Percentiles rank a stretch among this genome's conserved stretches.
Evolutionary conservation across 1,139 yeast species (phyloP).

Genomic region (Scheffersomyces segobiensis): DNA sequence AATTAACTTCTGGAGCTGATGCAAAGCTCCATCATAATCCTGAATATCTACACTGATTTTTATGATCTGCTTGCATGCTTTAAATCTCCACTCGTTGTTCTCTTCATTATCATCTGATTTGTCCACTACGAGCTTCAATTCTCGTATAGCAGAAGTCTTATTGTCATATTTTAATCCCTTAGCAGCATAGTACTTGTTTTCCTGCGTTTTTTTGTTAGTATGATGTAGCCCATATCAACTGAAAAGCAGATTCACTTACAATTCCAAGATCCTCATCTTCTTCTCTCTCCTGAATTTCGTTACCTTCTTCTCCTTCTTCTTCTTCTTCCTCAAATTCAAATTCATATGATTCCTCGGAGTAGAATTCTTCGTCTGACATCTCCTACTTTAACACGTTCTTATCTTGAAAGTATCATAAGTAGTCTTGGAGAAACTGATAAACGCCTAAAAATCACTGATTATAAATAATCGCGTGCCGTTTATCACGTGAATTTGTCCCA

Average conservation of each 20-base stretch:
- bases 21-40: conserved; percentile 35
- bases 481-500: neutral
- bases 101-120: conserved; percentile 11
- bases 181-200: conserved; percentile 61
- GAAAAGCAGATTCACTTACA: conserved; percentile 10
- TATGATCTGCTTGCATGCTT: conserved; percentile 64
- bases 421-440: neutral
- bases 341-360: conserved; percentile 64
- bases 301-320: conserved; percentile 3
- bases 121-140: conserved; percentile 11
- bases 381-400: neutral
- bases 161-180: conserved; percentile 67
- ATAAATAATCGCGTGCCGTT: neutral
- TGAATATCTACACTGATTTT: conserved; percentile 48
- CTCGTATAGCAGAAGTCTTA: conserved; percentile 15
- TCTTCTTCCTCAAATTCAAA: conserved; percentile 36
- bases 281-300: conserved; percentile 18
- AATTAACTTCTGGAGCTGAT: conserved; percentile 24
- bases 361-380: conserved; percentile 61
- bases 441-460: neutral
- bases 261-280: conserved; percentile 13
- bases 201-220: conserved; percentile 33
- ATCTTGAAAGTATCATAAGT: neutral
- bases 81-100: conserved; percentile 49
- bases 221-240: neutral